Evolutionary conservation across 768 basidiomycete genomes (phyloP), one percentile per base, ranked within the genome.

Genomic region (Boletus insuetus): DNA sequence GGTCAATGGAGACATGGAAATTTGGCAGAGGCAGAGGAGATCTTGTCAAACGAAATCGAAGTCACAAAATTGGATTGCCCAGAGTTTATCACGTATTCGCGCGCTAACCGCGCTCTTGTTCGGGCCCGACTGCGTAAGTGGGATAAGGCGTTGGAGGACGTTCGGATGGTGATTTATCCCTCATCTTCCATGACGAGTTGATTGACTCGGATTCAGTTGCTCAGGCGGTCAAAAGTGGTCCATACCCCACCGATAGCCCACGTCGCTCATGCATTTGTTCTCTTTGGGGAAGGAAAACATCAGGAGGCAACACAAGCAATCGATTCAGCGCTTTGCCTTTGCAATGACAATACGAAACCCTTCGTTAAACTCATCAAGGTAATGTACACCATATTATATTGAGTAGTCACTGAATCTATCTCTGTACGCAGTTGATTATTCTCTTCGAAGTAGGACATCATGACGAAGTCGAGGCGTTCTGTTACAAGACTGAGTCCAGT

Each of bases 41-140:
- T 53, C 5, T 38, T 59, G 14, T 56, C 58, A 11, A 41, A 42
- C 1, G 47, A 59, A 49, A 53, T n/a, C n/a, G n/a, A n/a, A n/a
- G n/a, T 57, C 10, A 6, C 10, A 29, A 40, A 45, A 10, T 17
- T 24, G 8, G 46, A 37, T 26, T 45, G 14, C 14, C 32, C 26
- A 19, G 29, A 40, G 19, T 17, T 41, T 3, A 14, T 29, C 16
- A 1, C 7, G 2, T 56, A 56, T 50, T 44, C 39, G 4, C 43
- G 10, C 42, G 51, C 48, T 19, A 56, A 53, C 20, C 43, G 58
- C 14, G 38, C 58, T 29, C 44, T 56, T 17, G 26, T 56, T 38
- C 48, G 58, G 20, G 51, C 51, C 2, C 55, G 46, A 16, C 37
- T 37, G 13, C 12, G 31, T 14, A 37, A 49, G 39, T 56, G 50